A percentile compares a stretch with the other conserved stretches of the same genome.
phyloP scores from a whole-genome alignment of 2,329 filamentous ascomycete genomes.

The Xylariaceae sp. region DNA sequence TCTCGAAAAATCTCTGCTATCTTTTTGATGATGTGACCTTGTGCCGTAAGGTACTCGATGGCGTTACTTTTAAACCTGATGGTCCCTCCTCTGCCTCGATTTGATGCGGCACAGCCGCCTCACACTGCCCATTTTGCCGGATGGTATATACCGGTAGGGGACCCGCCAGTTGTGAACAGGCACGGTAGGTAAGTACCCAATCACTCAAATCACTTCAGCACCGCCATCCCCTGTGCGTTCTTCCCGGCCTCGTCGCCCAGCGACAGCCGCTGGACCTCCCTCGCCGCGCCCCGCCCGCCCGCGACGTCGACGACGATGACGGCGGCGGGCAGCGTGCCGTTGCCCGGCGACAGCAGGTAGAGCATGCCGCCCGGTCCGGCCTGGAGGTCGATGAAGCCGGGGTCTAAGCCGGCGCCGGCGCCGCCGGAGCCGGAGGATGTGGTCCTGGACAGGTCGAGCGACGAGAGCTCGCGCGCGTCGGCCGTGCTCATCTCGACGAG shows the following conservation, averaged over 20 bases:
- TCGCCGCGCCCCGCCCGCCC: slow-evolving; percentile 13
- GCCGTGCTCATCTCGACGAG: slow-evolving; percentile 48
- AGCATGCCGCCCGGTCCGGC: slow-evolving; percentile 46
- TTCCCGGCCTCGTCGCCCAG: slow-evolving; percentile 18
- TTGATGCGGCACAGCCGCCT: too few species aligned
- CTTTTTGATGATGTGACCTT: too few species aligned
- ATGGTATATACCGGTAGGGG: too few species aligned
- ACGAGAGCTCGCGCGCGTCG: slow-evolving; percentile 38
- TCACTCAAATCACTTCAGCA: too few species aligned
- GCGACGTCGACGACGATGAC: slow-evolving; percentile 30
- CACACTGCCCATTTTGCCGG: too few species aligned
- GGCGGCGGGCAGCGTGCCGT: slow-evolving; percentile 31
- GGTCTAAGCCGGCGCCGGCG: slow-evolving; percentile 36
- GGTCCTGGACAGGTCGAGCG: slow-evolving; percentile 35
- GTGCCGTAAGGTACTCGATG: too few species aligned
- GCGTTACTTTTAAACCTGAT: too few species aligned
- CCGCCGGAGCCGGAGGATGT: too few species aligned
- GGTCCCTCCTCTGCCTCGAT: too few species aligned
- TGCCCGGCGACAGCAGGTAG: slow-evolving; percentile 49
- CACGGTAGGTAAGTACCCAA: too few species aligned
- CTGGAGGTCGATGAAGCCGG: slow-evolving; percentile 47
- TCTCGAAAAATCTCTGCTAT: too few species aligned
- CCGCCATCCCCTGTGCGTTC: slow-evolving; percentile 25
- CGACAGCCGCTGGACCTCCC: slow-evolving; percentile 26
- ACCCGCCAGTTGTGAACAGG: too few species aligned